Evolutionary conservation across 441 rosid species (phyloP).

Genomic region (Dalechampia spathulata): DNA sequence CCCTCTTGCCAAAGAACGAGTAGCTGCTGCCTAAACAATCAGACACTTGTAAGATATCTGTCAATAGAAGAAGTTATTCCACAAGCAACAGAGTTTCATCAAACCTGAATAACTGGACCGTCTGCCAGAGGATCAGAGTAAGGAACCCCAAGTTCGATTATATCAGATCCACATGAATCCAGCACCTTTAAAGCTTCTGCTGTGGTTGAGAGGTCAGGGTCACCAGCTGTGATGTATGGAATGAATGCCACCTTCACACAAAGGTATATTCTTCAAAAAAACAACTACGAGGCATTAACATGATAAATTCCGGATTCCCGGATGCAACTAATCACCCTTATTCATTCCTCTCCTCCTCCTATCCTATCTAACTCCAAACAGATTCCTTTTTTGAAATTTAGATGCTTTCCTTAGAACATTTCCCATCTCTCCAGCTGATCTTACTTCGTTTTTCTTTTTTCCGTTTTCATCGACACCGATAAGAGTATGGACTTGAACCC

Average conservation of each 20-base stretch:
- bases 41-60: constrained; percentile 11
- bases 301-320: no score
- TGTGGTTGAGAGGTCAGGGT: constrained; percentile 89
- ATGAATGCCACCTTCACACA: constrained; percentile 72
- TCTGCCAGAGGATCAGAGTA: constrained; percentile 96
- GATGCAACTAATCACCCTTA: no score
- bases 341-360: no score
- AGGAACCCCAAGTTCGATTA: constrained; percentile 95
- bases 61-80: neutral
- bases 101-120: constrained; percentile 95
- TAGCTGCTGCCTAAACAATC: constrained; percentile 73
- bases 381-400: neutral
- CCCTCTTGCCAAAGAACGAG: constrained; percentile 83
- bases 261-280: constrained; percentile 13
- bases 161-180: constrained; percentile 79
- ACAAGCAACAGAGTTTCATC: neutral
- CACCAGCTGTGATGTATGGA: constrained; percentile 94
- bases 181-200: constrained; percentile 87
- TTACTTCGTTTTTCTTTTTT: no score
- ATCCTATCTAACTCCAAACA: no score
- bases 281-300: no score
- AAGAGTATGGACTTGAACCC: no score
- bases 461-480: no score
- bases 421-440: no score
- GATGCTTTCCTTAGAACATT: neutral